phyloP scores from a whole-genome alignment of 2,329 filamentous ascomycete genomes.

The Claviceps sp. region DNA sequence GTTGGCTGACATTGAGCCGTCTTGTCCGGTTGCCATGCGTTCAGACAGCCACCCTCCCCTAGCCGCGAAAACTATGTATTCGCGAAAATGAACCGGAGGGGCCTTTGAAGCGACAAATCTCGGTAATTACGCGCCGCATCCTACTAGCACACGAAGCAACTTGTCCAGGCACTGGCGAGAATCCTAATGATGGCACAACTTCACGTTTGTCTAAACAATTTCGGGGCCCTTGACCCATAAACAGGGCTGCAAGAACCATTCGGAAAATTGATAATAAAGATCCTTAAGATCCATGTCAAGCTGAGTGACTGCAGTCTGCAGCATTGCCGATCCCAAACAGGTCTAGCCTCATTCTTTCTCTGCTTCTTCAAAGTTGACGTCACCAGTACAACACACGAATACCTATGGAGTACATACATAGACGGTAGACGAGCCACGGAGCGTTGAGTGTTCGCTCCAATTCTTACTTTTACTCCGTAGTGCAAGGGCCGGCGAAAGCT shows the following conservation, averaged over 20 bases:
- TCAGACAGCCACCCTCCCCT: too few species aligned
- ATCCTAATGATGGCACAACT: too few species aligned
- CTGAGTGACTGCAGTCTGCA: neutral
- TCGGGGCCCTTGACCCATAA: neutral
- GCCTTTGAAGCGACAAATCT: neutral
- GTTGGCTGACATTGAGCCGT: too few species aligned
- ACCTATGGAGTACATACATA: too few species aligned
- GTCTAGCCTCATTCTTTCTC: neutral
- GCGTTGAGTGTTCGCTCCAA: too few species aligned
- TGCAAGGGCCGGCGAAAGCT: too few species aligned
- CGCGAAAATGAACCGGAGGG: neutral
- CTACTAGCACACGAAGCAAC: neutral
- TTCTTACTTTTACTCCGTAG: too few species aligned
- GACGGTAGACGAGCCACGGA: too few species aligned
- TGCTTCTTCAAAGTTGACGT: neutral
- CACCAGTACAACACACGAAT: neutral
- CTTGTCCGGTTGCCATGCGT: too few species aligned
- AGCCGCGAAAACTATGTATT: too few species aligned
- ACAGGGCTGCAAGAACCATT: neutral
- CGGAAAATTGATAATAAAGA: neutral
- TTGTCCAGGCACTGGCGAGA: too few species aligned
- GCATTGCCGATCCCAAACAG: neutral
- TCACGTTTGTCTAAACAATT: too few species aligned
- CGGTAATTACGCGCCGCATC: neutral
- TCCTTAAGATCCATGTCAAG: neutral